These are phyloP conservation scores for Gynochthodes officinalis DNA, from an alignment of 257 asterid genomes.

Conservation along the genomic window DNA sequence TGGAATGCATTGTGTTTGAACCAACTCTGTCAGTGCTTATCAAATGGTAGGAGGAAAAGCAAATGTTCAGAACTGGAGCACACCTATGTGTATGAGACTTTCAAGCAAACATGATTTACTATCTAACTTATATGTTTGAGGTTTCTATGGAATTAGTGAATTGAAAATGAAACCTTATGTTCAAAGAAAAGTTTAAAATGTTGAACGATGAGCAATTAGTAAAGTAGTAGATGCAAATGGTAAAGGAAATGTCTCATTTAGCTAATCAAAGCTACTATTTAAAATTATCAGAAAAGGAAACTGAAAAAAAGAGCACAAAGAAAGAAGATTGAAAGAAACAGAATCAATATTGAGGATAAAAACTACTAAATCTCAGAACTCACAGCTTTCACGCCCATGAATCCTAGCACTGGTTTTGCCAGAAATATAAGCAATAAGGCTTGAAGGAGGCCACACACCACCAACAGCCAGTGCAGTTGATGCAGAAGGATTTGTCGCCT, in stretches of 20 bases:
- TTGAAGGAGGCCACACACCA: slow-evolving; percentile 58
- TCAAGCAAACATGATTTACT: too few species aligned
- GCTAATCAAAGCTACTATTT: too few species aligned
- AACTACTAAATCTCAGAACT: slow-evolving; percentile 4
- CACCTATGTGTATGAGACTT: too few species aligned
- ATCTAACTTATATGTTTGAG: too few species aligned
- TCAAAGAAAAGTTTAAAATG: neutral
- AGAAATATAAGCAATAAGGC: slow-evolving; percentile 60
- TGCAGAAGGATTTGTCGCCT: slow-evolving; percentile 75
- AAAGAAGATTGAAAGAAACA: neutral
- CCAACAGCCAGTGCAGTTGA: slow-evolving; percentile 88
- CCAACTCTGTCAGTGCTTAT: neutral
- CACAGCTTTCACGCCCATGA: slow-evolving; percentile 93
- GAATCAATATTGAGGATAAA: neutral
- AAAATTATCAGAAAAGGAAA: neutral
- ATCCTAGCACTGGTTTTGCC: slow-evolving; percentile 51
- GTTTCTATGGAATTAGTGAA: neutral
- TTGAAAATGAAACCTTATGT: neutral
- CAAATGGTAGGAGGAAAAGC: too few species aligned
- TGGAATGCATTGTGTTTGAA: neutral
- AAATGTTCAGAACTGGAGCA: too few species aligned
- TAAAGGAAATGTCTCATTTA: neutral
- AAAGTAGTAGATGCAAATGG: neutral
- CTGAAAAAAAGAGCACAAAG: too few species aligned
- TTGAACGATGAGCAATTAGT: neutral